Evolutionary conservation across 176 grass and related monocot genomes (phyloP), one percentile per base, ranked within the genome.

Genomic region (Thalia dealbata): DNA sequence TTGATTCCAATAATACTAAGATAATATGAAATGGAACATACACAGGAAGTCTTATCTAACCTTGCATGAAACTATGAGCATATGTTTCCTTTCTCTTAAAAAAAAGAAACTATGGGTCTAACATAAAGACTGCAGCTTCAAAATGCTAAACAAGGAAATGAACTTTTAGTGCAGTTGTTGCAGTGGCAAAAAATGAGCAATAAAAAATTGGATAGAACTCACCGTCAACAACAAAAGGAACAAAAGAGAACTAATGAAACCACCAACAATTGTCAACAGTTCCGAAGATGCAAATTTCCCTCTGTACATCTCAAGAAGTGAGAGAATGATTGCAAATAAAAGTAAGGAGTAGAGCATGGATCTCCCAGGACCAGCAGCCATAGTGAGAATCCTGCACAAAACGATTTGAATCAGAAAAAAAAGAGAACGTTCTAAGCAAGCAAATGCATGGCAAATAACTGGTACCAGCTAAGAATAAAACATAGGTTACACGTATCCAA

Each of bases 301-400:
- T 69, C 81, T 81, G 77, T 93, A 99, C 85, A 99, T 84, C 79
- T 99, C 89, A 52, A 99, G 81, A 70, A 99, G 95, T 22, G 95
- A 99, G 70, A 99, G 87, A 72, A 86, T 84, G 73, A 91, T 87
- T 42, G 87, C 81, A 71, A 99, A 99, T 21, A 88, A 73, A 50
- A 99, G 79, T 66, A 89, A 79, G 44, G 95, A 99, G 62, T 88
- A 81, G 64, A 91, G 42, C 95, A 89, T 99, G 64, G 95, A 99
- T 82, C 81, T 81, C 52, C 87, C 87, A 72, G 79, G 51, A 38
- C 32, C 32, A 71, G 70, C 62, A 46, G 90, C 95, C 95, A 91
- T 82, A 42, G 38, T 52, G 70, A 29, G 13, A 21, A 72, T 72
- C 46, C 66, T 72, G 52, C 13, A 27, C 21, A 72, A 18, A 29